phyloP scores from a whole-genome alignment of 2,329 filamentous ascomycete genomes.

The Onygena corvina region DNA sequence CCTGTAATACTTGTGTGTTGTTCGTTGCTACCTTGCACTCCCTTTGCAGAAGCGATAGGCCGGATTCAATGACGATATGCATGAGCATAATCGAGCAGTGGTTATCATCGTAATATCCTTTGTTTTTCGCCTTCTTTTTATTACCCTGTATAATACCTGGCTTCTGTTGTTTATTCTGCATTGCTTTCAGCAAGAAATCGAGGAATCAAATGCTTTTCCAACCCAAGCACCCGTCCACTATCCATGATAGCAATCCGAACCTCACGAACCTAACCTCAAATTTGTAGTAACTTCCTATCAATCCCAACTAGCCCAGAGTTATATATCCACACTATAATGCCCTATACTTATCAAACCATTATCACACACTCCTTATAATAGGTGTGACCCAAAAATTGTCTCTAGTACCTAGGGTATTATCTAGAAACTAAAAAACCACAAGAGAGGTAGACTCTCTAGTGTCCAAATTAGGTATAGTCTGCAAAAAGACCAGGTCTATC shows the following conservation, averaged over 20 bases:
- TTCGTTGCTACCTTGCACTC: not conserved
- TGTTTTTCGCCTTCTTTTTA: not conserved
- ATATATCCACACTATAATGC: no score
- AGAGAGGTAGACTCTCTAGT: no score
- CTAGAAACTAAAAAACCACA: no score
- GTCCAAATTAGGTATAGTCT: not conserved
- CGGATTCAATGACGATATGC: conserved; percentile 4
- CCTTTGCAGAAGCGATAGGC: not conserved
- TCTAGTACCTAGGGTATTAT: no score
- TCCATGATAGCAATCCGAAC: no score
- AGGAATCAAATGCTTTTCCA: not conserved
- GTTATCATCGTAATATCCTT: not conserved
- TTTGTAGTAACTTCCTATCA: no score
- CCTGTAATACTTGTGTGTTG: not conserved
- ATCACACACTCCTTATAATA: no score
- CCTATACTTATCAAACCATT: no score
- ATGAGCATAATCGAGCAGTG: conserved; percentile 8
- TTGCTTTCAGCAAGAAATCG: not conserved
- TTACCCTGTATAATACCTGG: conserved; percentile 3
- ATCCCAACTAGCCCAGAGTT: no score
- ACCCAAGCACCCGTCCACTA: not conserved
- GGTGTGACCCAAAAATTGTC: no score
- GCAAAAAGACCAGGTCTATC: not conserved
- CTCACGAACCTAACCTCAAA: no score
- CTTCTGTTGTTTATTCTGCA: not conserved